Evolutionary conservation across 2,329 filamentous ascomycete genomes (phyloP), one percentile per base, ranked within the genome.

Genomic region (Penicillium polonicum): DNA sequence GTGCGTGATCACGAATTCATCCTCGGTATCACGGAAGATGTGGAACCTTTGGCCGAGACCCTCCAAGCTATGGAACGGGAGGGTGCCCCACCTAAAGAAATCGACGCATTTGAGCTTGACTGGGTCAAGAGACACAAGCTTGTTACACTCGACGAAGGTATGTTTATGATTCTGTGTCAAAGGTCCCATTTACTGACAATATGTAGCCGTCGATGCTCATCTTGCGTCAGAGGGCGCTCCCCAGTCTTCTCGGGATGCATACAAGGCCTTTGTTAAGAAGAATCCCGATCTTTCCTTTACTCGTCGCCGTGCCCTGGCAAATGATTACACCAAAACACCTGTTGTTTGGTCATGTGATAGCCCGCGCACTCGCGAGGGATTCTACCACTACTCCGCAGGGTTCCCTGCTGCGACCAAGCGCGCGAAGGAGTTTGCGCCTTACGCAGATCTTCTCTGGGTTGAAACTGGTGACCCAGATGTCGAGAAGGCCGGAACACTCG

Each of bases 1-100:
- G 88, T 92, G 6, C 89, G 94, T 58, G 94, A 99, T 71, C 94
- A 99, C 75, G 93, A 97, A 75, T 97, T 93, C 78, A 96, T 99
- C 69, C 87, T 96, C 25, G 93, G 93, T 54, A 86, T 96, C 4
- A 84, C 90, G 0, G 88, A 94, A 12, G 81, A 87, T n/a, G 81
- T 87, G 9, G 88, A 91, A 65, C 90, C 92, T 2, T 81, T 97
- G 4, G 89, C 93, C 21, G 94, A 97, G 74, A 91, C 88, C 0
- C 81, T 99, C 35, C 93, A 97, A 71, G 84, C 83, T 25, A 96
- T 97, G 91, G 94, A 99, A 72, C 80, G 87, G 53, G 78, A 83
- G 35, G 94, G 94, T 36, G 90, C 91, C 0, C 78, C 85, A 0
- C 89, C 91, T 0, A 74, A 85, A 2, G 92, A 97, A 69, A 91